phyloP scores from a whole-genome alignment of 805 yeast genomes.

The Grigorovia yakushimaensis region DNA sequence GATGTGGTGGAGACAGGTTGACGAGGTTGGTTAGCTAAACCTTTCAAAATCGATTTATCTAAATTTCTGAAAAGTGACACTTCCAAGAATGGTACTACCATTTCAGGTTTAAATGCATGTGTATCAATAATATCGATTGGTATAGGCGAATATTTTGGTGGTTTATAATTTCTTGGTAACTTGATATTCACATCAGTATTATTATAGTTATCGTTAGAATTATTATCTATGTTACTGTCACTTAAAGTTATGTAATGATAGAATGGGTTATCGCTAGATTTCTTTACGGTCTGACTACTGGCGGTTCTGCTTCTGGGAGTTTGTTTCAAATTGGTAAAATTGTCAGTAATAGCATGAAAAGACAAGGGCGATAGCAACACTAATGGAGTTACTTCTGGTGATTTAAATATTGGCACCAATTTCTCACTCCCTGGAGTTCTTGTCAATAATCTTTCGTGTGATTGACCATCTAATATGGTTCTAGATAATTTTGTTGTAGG shows the following conservation, averaged over 20 bases:
- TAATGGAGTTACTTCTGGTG: conserved; percentile 24
- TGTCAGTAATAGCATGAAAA: conserved; percentile 28
- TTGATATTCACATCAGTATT: neutral
- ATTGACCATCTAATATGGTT: conserved; percentile 39
- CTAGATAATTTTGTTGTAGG: conserved; percentile 35
- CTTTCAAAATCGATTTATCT: conserved; percentile 47
- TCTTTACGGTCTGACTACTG: conserved; percentile 6
- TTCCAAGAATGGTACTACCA: conserved; percentile 67
- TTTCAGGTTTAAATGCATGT: conserved; percentile 57
- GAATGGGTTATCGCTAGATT: neutral
- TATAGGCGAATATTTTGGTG: conserved; percentile 51
- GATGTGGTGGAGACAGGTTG: conserved; percentile 57
- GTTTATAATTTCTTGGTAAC: conserved; percentile 28
- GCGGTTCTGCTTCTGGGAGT: conserved; percentile 12
- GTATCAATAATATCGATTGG: conserved; percentile 64
- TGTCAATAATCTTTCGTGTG: conserved; percentile 32
- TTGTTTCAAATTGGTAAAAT: conserved; percentile 13
- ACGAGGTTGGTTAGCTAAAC: conserved; percentile 55
- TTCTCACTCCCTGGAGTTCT: conserved; percentile 25
- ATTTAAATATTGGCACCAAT: conserved; percentile 22
- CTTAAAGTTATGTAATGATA: neutral
- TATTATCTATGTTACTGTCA: neutral
- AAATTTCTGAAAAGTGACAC: conserved; percentile 56
- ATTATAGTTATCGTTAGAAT: neutral
- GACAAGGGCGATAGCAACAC: conserved; percentile 31